Base-by-base conservation (phyloP, 179 eudicot species). In the Nepenthes alata region DNA sequence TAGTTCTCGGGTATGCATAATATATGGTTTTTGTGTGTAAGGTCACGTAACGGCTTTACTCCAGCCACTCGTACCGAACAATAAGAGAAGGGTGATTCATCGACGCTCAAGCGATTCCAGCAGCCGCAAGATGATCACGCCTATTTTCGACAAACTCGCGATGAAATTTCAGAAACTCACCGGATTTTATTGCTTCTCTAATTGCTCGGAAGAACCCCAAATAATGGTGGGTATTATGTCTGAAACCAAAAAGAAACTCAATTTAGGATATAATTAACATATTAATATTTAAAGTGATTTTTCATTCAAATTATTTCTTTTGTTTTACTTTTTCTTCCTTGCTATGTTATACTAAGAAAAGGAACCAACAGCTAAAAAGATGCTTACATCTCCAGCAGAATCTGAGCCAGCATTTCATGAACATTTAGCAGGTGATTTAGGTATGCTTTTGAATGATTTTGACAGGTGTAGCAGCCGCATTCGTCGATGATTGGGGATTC, bases 171-270 rank as follows among this genome's bases (percentile, higher is more conserved):
- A 85, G 85, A 58, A 88, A 88, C 37, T 60, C 73, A 34, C 77
- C 87, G 10, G 55, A 65, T 44, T 64, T 73, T n/a, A 88, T 83
- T 10, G 89, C 83, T 50, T 79, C 85, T 74, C 96, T 72, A 51
- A 85, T 88, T 39, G 70, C 14, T 14, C 81, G 70, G 52, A 88
- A 88, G 75, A 88, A 85, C 67, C 70, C 81, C 67, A 88, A 59
- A 67, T 79, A 85, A 67, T 88, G 96, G 77, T 88, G 96, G 35
- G 96, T 83, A 54, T 88, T 88, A 52, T 88, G 96, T 59, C 96
- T 88, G 87, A 60, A 70, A 58, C 44, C 36, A 44, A 53, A n/a
- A 12, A 16, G 12, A 45, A 56, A 53, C 6, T 2, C 12, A n/a
- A 11, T 50, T 50, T 3, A 50, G 53, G 15, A 11, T 11, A 11